Conservation (phyloP, 805 yeast species). For the Hanseniaspora lindneri region DNA sequence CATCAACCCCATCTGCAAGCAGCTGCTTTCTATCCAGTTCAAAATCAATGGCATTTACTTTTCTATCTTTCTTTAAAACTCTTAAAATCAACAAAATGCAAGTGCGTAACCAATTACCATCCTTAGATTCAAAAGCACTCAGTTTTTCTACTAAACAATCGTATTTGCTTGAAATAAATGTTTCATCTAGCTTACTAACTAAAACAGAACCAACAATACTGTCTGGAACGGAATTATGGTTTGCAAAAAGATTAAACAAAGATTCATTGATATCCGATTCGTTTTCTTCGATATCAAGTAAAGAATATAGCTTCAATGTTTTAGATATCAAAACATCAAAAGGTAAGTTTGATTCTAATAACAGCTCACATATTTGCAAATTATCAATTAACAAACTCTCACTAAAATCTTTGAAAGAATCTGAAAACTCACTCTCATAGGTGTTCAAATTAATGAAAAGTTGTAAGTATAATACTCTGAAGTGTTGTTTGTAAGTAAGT, state of each 20-base stretch:
- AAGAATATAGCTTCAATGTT: not conserved
- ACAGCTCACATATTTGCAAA: slow-evolving; percentile 10
- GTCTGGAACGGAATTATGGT: not conserved
- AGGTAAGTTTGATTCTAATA: not conserved
- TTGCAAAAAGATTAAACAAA: not conserved
- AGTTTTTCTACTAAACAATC: not conserved
- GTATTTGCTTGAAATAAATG: not conserved
- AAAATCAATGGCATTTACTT: slow-evolving; percentile 5
- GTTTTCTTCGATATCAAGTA: not conserved
- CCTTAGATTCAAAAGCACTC: not conserved
- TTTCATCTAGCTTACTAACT: not conserved
- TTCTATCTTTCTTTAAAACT: slow-evolving; percentile 3
- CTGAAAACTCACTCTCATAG: not conserved
- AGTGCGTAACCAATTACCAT: not conserved
- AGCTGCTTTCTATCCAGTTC: slow-evolving; percentile 12
- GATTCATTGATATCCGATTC: slow-evolving; percentile 1
- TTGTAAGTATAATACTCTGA: slow-evolving; percentile 4
- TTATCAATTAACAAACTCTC: slow-evolving; percentile 4
- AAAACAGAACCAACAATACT: not conserved
- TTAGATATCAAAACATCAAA: slow-evolving; percentile 2
- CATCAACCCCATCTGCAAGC: not conserved
- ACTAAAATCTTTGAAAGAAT: slow-evolving; percentile 2
- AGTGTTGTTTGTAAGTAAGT: not conserved
- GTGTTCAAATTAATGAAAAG: not conserved
- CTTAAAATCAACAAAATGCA: not conserved